Conservation (phyloP, 768 basidiomycete genomes). For the Leccinum boreale region DNA sequence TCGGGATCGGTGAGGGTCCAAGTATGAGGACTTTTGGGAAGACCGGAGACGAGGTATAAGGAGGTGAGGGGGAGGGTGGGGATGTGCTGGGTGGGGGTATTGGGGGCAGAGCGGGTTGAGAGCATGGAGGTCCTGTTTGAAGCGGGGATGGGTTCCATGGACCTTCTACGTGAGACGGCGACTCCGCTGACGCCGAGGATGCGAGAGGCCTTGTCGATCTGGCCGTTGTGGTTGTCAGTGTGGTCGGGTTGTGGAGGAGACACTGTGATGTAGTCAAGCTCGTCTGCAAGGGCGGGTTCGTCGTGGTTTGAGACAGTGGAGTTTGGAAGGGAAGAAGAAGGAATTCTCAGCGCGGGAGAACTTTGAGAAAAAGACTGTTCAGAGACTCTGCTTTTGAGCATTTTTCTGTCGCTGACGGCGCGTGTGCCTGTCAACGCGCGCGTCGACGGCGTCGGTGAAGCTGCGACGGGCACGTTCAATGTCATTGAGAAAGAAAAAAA, state of each 20-base stretch:
- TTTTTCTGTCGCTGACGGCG: conserved; percentile 30
- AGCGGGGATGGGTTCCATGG: conserved; percentile 84
- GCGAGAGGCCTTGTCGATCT: conserved; percentile 73
- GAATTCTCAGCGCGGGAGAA: background rate
- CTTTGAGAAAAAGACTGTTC: conserved; percentile 43
- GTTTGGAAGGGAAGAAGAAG: conserved; percentile 12
- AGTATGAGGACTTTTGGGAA: conserved; percentile 85
- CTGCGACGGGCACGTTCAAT: conserved; percentile 21
- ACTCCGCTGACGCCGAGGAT: conserved; percentile 57
- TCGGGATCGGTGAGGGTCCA: conserved; percentile 89
- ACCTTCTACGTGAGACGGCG: conserved; percentile 50
- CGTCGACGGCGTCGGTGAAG: conserved; percentile 23
- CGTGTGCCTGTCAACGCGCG: background rate
- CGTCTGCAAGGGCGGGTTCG: conserved; percentile 51
- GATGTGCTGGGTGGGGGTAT: conserved; percentile 54
- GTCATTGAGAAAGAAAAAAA: background rate
- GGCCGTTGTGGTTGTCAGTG: conserved; percentile 24
- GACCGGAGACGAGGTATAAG: conserved; percentile 83
- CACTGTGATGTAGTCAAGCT: conserved; percentile 71
- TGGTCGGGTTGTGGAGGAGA: conserved; percentile 16
- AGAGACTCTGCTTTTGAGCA: conserved; percentile 47
- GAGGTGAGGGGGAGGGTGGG: conserved; percentile 77
- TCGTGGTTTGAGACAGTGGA: conserved; percentile 5
- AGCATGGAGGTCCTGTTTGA: conserved; percentile 74
- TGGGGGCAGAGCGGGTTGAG: conserved; percentile 51